phyloP scores from a whole-genome alignment of 2,329 filamentous ascomycete genomes.

The Fulvia fulva region DNA sequence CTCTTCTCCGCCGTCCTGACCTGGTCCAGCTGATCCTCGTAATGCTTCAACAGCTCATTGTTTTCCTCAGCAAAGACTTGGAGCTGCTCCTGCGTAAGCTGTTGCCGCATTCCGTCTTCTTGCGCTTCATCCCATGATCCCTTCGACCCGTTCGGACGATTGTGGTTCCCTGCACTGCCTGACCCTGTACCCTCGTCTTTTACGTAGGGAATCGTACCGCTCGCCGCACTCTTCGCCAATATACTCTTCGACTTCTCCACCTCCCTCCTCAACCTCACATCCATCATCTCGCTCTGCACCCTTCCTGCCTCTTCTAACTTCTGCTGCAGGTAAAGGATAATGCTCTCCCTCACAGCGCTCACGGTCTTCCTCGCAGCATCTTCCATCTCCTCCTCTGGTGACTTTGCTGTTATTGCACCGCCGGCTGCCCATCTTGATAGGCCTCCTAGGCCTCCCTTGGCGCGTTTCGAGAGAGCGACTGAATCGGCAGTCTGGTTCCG shows the following conservation, averaged over 20 bases:
- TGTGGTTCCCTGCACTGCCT: neutral
- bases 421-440: slow-evolving; percentile 65
- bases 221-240: slow-evolving; percentile 57
- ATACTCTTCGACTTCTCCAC: slow-evolving; percentile 86
- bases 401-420: slow-evolving; percentile 50
- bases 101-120: slow-evolving; percentile 17
- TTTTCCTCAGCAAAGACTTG: slow-evolving; percentile 94
- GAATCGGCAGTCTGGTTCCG: slow-evolving; percentile 71
- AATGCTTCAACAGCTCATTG: slow-evolving; percentile 85
- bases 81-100: slow-evolving; percentile 76
- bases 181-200: neutral
- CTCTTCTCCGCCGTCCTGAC: slow-evolving; percentile 88
- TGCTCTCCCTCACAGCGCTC: slow-evolving; percentile 70
- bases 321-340: slow-evolving; percentile 77
- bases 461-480: slow-evolving; percentile 67
- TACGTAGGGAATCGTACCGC: slow-evolving; percentile 23
- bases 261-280: slow-evolving; percentile 76
- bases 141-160: neutral
- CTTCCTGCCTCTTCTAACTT: slow-evolving; percentile 71
- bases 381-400: slow-evolving; percentile 64
- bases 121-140: neutral
- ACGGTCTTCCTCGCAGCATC: slow-evolving; percentile 66
- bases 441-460: slow-evolving; percentile 58
- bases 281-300: slow-evolving; percentile 88
- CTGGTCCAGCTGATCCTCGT: slow-evolving; percentile 90